Conservation (phyloP, 352 stramenopile genomes). For the Peronospora tabacina region DNA sequence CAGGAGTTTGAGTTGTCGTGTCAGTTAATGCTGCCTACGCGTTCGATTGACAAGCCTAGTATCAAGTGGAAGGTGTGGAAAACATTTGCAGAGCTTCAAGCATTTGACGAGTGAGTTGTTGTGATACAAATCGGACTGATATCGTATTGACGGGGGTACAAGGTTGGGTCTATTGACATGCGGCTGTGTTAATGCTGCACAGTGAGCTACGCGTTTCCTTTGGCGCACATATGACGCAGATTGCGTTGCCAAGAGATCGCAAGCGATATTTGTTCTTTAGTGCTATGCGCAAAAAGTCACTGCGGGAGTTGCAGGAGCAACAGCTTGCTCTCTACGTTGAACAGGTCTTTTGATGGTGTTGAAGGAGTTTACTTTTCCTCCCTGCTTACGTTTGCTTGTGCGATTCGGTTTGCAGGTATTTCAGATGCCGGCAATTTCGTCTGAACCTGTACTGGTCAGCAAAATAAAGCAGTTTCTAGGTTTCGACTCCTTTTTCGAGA, state of each 20-base stretch:
- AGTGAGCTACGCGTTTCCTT: slow-evolving; percentile 55
- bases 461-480: slow-evolving; percentile 54
- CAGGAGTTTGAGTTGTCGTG: slow-evolving; percentile 73
- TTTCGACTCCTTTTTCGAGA: slow-evolving; percentile 66
- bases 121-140: neutral
- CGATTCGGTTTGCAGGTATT: slow-evolving; percentile 30
- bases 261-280: slow-evolving; percentile 70
- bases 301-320: slow-evolving; percentile 61
- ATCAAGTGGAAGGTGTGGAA: slow-evolving; percentile 79
- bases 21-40: slow-evolving; percentile 46
- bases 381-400: neutral
- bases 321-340: slow-evolving; percentile 68
- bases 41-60: slow-evolving; percentile 52
- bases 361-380: neutral
- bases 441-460: slow-evolving; percentile 28
- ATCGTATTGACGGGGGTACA: slow-evolving; percentile 1
- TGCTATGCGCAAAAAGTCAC: slow-evolving; percentile 55
- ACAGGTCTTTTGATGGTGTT: slow-evolving; percentile 29
- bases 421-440: slow-evolving; percentile 39
- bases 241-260: slow-evolving; percentile 55
- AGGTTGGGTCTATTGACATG: slow-evolving; percentile 2
- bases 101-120: slow-evolving; percentile 61
- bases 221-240: slow-evolving; percentile 43
- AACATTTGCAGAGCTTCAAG: slow-evolving; percentile 51
- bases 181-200: slow-evolving; percentile 4